Conservation (phyloP, 495 filamentous ascomycete species). For the Endocarpon pusillum region DNA sequence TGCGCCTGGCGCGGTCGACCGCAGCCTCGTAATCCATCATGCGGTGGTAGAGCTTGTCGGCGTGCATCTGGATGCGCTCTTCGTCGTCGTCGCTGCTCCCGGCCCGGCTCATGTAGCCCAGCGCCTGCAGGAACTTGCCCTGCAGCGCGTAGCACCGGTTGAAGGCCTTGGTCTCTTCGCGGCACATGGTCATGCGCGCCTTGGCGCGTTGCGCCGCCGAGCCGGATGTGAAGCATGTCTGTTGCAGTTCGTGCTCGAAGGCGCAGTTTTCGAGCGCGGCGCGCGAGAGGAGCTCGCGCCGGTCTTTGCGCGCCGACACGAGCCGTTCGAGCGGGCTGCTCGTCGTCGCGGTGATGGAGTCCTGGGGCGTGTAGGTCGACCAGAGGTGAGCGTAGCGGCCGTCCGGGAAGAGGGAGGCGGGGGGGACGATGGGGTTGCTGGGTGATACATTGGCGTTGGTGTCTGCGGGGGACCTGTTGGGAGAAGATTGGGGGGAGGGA, state of each 20-base stretch:
- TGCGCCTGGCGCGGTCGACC: conserved; percentile 47
- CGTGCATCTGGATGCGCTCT: conserved; percentile 90
- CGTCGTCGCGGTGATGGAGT: conserved; percentile 38
- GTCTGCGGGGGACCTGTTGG: too few relatives aligned
- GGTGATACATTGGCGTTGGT: conserved; percentile 12
- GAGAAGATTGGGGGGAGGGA: conserved; percentile 9
- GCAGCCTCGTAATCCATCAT: conserved; percentile 62
- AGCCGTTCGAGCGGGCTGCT: conserved; percentile 50
- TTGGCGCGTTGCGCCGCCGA: conserved; percentile 25
- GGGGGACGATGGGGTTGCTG: conserved; percentile 32
- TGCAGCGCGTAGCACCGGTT: conserved; percentile 73
- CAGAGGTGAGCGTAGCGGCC: conserved; percentile 89
- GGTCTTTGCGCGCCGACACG: conserved; percentile 67
- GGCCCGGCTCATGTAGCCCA: conserved; percentile 66
- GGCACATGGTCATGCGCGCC: conserved; percentile 54
- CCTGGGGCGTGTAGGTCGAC: conserved; percentile 63
- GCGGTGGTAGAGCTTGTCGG: conserved; percentile 70
- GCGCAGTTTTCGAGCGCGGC: conserved; percentile 91
- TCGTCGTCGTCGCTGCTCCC: conserved; percentile 40
- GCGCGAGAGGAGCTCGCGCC: conserved; percentile 55
- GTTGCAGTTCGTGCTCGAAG: conserved; percentile 58
- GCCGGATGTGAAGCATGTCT: conserved; percentile 57
- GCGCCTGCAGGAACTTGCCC: conserved; percentile 69
- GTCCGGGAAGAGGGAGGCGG: conserved; percentile 49
- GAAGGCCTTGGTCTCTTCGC: conserved; percentile 48